A percentile compares a stretch with the other conserved stretches of the same genome.
These are phyloP conservation scores for Odonthalia washingtoniensis DNA, from an alignment of 31 red algal genomes.

Conservation along the genomic window DNA sequence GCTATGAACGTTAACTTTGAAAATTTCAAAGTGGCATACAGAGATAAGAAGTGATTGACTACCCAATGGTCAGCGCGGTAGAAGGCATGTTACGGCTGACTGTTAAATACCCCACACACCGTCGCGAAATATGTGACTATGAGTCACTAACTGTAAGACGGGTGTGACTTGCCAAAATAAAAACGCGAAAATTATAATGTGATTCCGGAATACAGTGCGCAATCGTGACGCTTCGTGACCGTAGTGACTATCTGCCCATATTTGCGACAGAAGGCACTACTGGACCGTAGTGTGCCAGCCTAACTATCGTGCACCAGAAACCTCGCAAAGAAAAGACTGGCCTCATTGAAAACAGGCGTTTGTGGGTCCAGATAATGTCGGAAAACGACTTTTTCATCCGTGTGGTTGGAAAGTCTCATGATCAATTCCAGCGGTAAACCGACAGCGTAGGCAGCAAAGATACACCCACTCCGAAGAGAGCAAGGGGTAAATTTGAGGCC, in stretches of 20 bases:
- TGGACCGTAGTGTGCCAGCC: too few relatives aligned
- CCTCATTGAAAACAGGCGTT: not conserved
- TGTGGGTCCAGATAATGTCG: slow-evolving; percentile 23
- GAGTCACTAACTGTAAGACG: not conserved
- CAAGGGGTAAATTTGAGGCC: slow-evolving; percentile 28
- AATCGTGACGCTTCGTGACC: too few relatives aligned
- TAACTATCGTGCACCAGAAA: too few relatives aligned
- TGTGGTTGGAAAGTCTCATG: too few relatives aligned
- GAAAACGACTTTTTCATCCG: not conserved
- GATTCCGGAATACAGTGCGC: slow-evolving; percentile 31
- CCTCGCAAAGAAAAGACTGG: not conserved
- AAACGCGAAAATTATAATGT: slow-evolving; percentile 36
- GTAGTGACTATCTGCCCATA: too few relatives aligned
- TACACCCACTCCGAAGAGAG: slow-evolving; percentile 38
- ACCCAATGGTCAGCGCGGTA: slow-evolving; percentile 15
- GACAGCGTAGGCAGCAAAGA: not conserved
- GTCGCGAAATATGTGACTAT: not conserved
- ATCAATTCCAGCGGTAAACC: slow-evolving; percentile 18
- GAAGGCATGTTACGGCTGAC: slow-evolving; percentile 8
- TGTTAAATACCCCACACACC: slow-evolving; percentile 22
- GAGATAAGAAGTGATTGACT: slow-evolving; percentile 26
- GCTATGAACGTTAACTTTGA: too few relatives aligned
- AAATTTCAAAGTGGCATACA: not conserved
- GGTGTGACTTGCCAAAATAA: slow-evolving; percentile 23
- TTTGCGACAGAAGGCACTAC: too few relatives aligned